phyloP scores from a whole-genome alignment of 352 stramenopile species.

The Globisporangium paddicum region DNA sequence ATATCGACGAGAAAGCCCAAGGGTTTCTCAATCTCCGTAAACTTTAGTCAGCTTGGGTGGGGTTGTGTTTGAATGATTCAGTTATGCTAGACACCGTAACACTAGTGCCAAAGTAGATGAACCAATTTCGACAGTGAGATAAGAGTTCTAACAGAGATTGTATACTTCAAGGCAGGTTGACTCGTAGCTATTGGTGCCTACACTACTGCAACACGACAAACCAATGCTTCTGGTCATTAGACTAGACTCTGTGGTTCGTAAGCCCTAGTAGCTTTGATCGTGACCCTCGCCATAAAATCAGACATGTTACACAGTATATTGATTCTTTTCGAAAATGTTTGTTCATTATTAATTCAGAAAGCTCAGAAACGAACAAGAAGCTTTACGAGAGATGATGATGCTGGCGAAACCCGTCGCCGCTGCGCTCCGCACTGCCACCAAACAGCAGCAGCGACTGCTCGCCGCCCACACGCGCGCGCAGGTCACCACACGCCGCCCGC shows the following conservation, averaged over 20 bases:
- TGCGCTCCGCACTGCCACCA: not conserved
- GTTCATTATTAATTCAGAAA: no score
- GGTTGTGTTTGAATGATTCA: not conserved
- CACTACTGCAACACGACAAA: no score
- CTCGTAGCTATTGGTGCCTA: no score
- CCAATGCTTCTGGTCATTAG: no score
- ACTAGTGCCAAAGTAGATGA: not conserved
- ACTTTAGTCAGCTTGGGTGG: constrained; percentile 22
- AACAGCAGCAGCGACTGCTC: not conserved
- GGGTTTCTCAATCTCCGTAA: constrained; percentile 74
- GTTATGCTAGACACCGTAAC: not conserved
- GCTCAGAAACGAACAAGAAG: no score
- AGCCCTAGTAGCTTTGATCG: no score
- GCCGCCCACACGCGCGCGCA: not conserved
- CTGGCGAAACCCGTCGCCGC: not conserved
- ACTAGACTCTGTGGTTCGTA: no score
- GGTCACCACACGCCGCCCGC: not conserved
- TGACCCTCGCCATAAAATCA: no score
- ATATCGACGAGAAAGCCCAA: constrained; percentile 64
- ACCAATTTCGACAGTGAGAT: not conserved
- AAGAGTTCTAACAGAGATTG: no score
- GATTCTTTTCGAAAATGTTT: no score
- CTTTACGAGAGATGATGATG: not conserved
- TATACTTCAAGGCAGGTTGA: no score
- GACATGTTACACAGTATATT: no score